Base-by-base conservation (phyloP, 176 grass and related monocot species). In the Urochloa ruziziensis region DNA sequence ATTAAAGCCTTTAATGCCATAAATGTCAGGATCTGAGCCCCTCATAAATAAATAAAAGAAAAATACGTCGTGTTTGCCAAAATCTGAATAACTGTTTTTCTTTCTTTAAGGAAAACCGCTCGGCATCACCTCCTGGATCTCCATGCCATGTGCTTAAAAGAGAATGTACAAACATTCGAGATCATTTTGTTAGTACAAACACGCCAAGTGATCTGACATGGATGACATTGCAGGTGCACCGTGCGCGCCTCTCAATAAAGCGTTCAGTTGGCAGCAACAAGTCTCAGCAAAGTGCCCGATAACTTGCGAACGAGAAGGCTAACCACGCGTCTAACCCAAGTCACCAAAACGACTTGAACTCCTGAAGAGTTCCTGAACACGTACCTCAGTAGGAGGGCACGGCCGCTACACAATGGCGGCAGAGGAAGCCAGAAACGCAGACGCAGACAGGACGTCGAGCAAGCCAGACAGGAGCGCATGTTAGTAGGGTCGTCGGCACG, bases 401-500 rank as follows among this genome's bases (percentile, higher is more conserved):
- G 10, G 24, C 44, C 51, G 54, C 28, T 37, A 48, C 19, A 51
- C 60, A 75, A 42, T 46, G 14, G 54, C 73, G 19, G 52, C 74
- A 35, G 4, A 62, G 44, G 66, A 62, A 54, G 48, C 48, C 56
- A 73, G 64, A 47, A 54, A 54, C 62, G 67, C 62, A 36, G 43
- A 75, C n/a, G 2, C n/a, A 33, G 86, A 27, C 80, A 46, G 18
- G 74, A 82, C 78, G 64, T 49, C 27, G 25, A 70, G 63, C 83
- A 25, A 69, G 47, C 35, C 56, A 78, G 64, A 59, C 88, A 72
- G 57, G 72, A 73, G 35, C 36, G 65, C 88, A 78, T 73, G 83
- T 82, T 90, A 59, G 83, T 90, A 86, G 88, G 88, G 84, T 67
- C 83, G 64, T 80, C 49, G 37, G 51, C 32, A 27, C 15, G 36